Evolutionary conservation across 2,329 filamentous ascomycete genomes (phyloP), one percentile per base, ranked within the genome.

Genomic region (Ascochyta clinopodiicola): DNA sequence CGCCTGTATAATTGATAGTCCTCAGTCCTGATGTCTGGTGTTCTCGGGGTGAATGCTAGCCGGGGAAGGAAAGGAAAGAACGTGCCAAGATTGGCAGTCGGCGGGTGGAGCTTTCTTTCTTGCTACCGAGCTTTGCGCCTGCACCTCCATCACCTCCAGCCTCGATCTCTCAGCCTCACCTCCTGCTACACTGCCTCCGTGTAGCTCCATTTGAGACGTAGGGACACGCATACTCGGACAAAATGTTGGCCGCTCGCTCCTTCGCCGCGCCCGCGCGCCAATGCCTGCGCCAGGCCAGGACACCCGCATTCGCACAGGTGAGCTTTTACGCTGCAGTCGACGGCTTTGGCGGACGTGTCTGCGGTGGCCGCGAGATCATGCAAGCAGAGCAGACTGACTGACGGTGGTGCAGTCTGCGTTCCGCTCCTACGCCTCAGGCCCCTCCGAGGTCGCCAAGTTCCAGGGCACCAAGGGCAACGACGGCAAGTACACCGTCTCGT

Each of bases 401-500:
- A 62, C 51, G 7, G 10, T 19, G 6, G 27, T 37, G n/a, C 34
- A 75, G 72, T 46, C 62, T 47, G 70, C 71, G 45, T 62, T 68
- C 54, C 68, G 75, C 51, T 67, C 69, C 50, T 93, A 88, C 81
- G 86, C 85, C 75, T 85, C 74, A 69, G 46, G 36, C 21, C 42
- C 54, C 44, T 37, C 46, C 35, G 64, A 69, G 51, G 92, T 98
- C 71, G 95, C 93, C 78, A 91, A 95, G 82, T 99, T 97, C 84
- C 89, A 91, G 73, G 95, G 94, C 69, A 84, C 86, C 76, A 97
- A 96, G 82, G 91, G 90, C 76, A 82, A 88, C 76, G 89, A 94
- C 83, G 95, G 95, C 75, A 95, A 95, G 80, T 99, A 89, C 86
- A 90, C 91, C 55, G 95, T 99, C 74, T 94, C 91, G 71, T 84